Evolutionary conservation across 2,329 filamentous ascomycete genomes (phyloP), one percentile per base, ranked within the genome.

Genomic region (Aspergillus sojae): DNA sequence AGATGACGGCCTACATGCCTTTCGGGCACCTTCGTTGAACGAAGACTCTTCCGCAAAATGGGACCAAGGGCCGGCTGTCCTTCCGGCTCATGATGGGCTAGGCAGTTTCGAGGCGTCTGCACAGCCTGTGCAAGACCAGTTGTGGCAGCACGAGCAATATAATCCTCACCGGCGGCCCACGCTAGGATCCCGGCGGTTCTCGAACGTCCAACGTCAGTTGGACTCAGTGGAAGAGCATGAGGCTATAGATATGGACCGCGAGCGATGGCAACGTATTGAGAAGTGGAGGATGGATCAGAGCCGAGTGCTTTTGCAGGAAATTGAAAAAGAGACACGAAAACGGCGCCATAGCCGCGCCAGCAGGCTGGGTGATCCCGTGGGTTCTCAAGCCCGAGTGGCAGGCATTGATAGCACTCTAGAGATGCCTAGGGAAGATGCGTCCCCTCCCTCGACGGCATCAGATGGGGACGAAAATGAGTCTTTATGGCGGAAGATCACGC

Each of bases 231-330:
- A 85, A 64, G 81, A 87, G 68, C 84, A 88, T 62, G 82, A 84
- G 43, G 84, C 86, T 48, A 79, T 82, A 41, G 79, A 83, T 32
- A 85, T 89, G 46, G 90, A 93, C 67, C 82, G 86, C 46, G 93
- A 97, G 69, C 89, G 91, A 74, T 91, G 89, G 74, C 88, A 89
- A 70, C 87, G 94, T 64, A 96, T 99, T 74, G 94, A 98, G 78
- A 86, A 88, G 58, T 99, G 95, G 95, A 87, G 94, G 61, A 80
- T 96, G 73, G 94, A 98, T 73, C 94, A 99, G 76, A 97, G 93
- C 76, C 87, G 88, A 63, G 88, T 92, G 12, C 82, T 99, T 32
- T 77, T 97, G 39, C 91, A 96, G 61, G 93, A 97, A 78, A 94
- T 98, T 55, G 91, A 96, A 77, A 90, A 88, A 65, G 93, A 97